Evolutionary conservation across 2,329 filamentous ascomycete species (phyloP).

Genomic region (Pestalotiopsis sp.): DNA sequence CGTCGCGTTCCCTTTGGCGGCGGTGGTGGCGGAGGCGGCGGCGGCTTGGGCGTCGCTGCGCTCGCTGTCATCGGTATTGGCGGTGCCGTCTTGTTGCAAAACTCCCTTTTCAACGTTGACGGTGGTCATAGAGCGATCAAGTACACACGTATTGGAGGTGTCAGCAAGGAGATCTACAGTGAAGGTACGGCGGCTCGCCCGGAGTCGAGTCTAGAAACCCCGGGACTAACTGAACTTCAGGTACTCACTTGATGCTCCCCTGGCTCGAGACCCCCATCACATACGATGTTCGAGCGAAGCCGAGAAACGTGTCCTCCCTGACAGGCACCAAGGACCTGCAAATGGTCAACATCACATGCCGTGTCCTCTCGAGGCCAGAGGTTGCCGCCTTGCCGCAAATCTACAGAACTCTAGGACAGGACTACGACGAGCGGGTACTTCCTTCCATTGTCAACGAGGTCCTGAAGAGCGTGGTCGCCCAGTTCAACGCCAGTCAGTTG

Average conservation of each 20-base stretch:
- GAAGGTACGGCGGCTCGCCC: slow-evolving; percentile 67
- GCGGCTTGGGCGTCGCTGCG: slow-evolving; percentile 41
- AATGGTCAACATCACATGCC: slow-evolving; percentile 99
- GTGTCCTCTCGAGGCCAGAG: slow-evolving; percentile 91
- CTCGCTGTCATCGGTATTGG: slow-evolving; percentile 47
- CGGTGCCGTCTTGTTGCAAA: slow-evolving; percentile 55
- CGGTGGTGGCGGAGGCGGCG: slow-evolving; percentile 41
- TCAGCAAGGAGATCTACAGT: slow-evolving; percentile 92
- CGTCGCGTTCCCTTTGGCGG: slow-evolving; percentile 23
- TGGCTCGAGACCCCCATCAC: slow-evolving; percentile 98
- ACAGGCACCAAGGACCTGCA: slow-evolving; percentile 99
- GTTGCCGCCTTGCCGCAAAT: slow-evolving; percentile 92
- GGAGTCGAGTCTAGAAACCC: neutral
- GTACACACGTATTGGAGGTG: slow-evolving; percentile 89
- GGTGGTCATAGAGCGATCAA: slow-evolving; percentile 99
- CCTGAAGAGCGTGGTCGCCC: slow-evolving; percentile 95
- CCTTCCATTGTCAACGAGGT: slow-evolving; percentile 99
- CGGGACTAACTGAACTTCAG: slow-evolving; percentile 42
- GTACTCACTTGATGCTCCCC: slow-evolving; percentile 90
- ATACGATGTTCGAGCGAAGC: slow-evolving; percentile 97
- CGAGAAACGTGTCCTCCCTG: slow-evolving; percentile 92
- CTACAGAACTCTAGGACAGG: slow-evolving; percentile 90
- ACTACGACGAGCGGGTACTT: slow-evolving; percentile 96
- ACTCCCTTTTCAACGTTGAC: slow-evolving; percentile 81
- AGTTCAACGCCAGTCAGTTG: slow-evolving; percentile 97